Evolutionary conservation across 352 stramenopile species (phyloP).

Genomic region (Phytophthora sp.): DNA sequence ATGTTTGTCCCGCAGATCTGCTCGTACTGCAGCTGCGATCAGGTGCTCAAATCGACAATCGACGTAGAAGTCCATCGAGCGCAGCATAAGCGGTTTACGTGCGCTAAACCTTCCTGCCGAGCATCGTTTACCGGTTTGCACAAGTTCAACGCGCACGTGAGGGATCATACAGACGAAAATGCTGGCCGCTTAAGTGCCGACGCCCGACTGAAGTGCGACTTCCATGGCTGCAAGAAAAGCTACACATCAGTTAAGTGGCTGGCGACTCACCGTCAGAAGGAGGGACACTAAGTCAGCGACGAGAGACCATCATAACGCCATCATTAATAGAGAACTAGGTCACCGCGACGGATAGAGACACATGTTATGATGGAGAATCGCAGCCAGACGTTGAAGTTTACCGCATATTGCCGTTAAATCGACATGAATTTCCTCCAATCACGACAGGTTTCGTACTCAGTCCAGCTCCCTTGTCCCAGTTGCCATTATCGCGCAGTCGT

Average conservation of each 20-base stretch:
- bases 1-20: slow-evolving; percentile 45
- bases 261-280: slow-evolving; percentile 39
- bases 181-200: no score
- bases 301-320: background rate
- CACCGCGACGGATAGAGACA: background rate
- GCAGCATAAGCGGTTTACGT: slow-evolving; percentile 41
- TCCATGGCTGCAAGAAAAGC: slow-evolving; percentile 41
- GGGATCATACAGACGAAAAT: background rate
- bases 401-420: no score
- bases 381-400: slow-evolving; percentile 1
- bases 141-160: slow-evolving; percentile 43
- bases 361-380: background rate
- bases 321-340: slow-evolving; percentile 1
- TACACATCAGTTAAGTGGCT: slow-evolving; percentile 50
- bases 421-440: no score
- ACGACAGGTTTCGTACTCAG: background rate
- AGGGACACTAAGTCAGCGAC: background rate
- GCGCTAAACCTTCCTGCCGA: slow-evolving; percentile 30
- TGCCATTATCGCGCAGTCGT: slow-evolving; percentile 22
- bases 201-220: slow-evolving; percentile 38
- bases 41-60: slow-evolving; percentile 31
- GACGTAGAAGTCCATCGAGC: slow-evolving; percentile 33
- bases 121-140: slow-evolving; percentile 37
- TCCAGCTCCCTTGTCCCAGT: slow-evolving; percentile 18
- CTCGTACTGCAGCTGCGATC: slow-evolving; percentile 44